Percentiles rank a stretch among this genome's conserved stretches.
These are phyloP conservation scores for Dactylellina sp. DNA, from an alignment of 2,329 filamentous ascomycete genomes.

Conservation along the genomic window DNA sequence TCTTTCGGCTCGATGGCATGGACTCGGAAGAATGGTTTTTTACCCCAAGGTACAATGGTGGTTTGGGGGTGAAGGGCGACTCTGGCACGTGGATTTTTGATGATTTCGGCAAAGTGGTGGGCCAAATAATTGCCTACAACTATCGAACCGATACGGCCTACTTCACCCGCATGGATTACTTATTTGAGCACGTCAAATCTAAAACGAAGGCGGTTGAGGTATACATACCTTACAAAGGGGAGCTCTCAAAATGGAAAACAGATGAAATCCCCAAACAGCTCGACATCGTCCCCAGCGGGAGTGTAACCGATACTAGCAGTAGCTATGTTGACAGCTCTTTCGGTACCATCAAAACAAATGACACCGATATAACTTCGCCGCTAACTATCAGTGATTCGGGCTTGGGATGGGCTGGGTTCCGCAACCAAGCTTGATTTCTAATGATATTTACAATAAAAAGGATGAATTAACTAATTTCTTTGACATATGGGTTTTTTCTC, in stretches of 20 bases:
- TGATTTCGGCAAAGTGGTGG: conserved; percentile 55
- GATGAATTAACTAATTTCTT: too few species aligned
- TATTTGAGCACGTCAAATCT: conserved; percentile 56
- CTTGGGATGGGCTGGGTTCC: conserved; percentile 47
- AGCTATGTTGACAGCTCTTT: conserved; percentile 51
- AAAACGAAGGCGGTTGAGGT: conserved; percentile 55
- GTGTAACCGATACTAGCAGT: conserved; percentile 49
- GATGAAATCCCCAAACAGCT: conserved; percentile 44
- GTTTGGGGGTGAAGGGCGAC: conserved; percentile 48
- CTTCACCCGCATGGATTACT: conserved; percentile 55
- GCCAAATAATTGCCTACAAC: conserved; percentile 57
- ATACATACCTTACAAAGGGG: conserved; percentile 54
- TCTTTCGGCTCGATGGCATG: conserved; percentile 55
- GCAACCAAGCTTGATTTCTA: conserved; percentile 18
- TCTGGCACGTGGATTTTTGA: conserved; percentile 56
- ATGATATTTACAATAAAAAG: not conserved
- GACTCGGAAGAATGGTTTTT: conserved; percentile 57
- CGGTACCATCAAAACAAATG: conserved; percentile 42
- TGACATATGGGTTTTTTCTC: not conserved
- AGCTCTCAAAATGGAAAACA: conserved; percentile 53
- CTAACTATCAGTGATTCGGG: conserved; percentile 50
- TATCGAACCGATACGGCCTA: conserved; percentile 54
- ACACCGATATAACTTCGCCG: conserved; percentile 54
- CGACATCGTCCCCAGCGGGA: conserved; percentile 31
- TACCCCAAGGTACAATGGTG: conserved; percentile 54